Conservation (phyloP, 768 basidiomycete species). For the Hericium erinaceus region DNA sequence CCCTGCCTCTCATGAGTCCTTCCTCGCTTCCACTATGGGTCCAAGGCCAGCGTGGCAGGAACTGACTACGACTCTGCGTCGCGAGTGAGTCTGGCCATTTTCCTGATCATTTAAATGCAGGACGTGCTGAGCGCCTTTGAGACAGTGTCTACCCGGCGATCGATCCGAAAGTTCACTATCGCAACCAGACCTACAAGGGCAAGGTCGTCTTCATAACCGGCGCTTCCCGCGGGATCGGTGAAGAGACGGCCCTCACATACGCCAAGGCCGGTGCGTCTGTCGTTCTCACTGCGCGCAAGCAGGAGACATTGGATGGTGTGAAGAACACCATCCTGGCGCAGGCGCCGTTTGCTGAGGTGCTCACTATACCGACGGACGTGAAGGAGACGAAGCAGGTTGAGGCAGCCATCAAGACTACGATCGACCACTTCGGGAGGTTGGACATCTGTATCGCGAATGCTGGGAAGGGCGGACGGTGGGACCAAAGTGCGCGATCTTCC, state of each 20-base stretch:
- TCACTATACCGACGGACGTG: slow-evolving; percentile 3
- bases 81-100: too few species aligned
- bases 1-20: too few species aligned
- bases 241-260: slow-evolving; percentile 7
- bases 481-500: neutral
- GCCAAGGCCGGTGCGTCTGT: slow-evolving; percentile 13
- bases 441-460: slow-evolving; percentile 7
- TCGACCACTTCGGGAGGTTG: slow-evolving; percentile 1
- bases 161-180: slow-evolving; percentile 1
- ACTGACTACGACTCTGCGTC: too few species aligned
- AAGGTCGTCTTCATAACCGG: slow-evolving; percentile 15
- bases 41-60: too few species aligned
- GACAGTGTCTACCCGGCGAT: slow-evolving; percentile 1
- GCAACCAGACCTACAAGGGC: slow-evolving; percentile 4
- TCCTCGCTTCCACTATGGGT: too few species aligned
- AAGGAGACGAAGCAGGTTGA: neutral
- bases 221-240: slow-evolving; percentile 5
- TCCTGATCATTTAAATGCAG: too few species aligned
- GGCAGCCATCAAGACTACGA: neutral
- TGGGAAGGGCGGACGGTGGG: neutral
- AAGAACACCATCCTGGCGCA: neutral
- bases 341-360: neutral
- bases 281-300: slow-evolving; percentile 3
- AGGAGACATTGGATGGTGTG: neutral
- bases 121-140: too few species aligned